These are phyloP conservation scores for Bruguiera parviflora DNA, from an alignment of 345 rosid genomes.

Conservation along the genomic window DNA sequence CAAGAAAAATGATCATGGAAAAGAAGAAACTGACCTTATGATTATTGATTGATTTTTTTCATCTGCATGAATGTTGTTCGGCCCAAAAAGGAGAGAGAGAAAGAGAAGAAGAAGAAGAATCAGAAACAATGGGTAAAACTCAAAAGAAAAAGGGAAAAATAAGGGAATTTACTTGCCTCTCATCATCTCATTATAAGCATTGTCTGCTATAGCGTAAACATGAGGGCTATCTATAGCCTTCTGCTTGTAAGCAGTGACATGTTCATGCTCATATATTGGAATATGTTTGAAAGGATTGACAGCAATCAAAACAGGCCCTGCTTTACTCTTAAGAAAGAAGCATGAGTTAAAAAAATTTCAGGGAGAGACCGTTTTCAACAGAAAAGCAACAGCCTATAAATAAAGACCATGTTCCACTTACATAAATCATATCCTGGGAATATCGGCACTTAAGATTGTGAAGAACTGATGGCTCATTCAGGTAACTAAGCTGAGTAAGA, in stretches of 20 bases:
- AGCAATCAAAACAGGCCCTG: conserved; percentile 87
- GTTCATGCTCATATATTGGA: conserved; percentile 56
- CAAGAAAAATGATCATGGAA: neutral
- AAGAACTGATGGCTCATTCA: conserved; percentile 93
- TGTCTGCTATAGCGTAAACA: conserved; percentile 73
- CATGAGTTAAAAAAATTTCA: no score
- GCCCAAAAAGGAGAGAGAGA: conserved; percentile 7
- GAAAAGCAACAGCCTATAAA: no score
- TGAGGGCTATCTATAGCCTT: conserved; percentile 64
- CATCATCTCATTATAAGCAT: conserved; percentile 91
- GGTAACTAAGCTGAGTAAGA: conserved; percentile 85
- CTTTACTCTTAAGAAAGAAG: conserved; percentile 57
- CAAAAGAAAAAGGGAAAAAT: conserved; percentile 10
- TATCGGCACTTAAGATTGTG: conserved; percentile 78
- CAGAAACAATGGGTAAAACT: conserved; percentile 1
- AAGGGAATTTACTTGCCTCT: conserved; percentile 48
- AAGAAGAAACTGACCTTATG: conserved; percentile 59
- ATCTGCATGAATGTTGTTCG: conserved; percentile 45
- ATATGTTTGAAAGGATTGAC: conserved; percentile 81
- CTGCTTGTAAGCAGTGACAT: conserved; percentile 55
- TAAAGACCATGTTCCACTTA: conserved; percentile 38
- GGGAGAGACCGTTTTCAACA: no score
- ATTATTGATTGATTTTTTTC: conserved; percentile 83
- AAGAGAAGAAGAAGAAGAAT: neutral
- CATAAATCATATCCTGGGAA: conserved; percentile 76